A percentile compares a stretch with the other conserved stretches of the same genome.
phyloP scores from a whole-genome alignment of 164 flowering plant genomes.

The Vitis cinerea region DNA sequence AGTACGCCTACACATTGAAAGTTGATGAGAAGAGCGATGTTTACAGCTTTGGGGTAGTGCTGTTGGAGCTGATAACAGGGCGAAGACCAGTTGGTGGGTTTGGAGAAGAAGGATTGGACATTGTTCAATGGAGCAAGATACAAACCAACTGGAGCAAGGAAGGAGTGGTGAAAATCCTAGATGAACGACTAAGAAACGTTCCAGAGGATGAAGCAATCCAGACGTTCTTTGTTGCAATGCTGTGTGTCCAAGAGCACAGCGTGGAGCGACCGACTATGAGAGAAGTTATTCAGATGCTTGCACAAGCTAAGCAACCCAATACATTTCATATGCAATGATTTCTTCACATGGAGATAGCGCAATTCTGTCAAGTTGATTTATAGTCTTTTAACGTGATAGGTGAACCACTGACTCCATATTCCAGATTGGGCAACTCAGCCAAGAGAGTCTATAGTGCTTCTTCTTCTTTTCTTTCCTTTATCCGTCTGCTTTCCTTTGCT shows the following conservation, averaged over 20 bases:
- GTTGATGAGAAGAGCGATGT: slow-evolving; percentile 87
- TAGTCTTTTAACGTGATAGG: no score
- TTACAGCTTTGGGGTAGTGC: slow-evolving; percentile 79
- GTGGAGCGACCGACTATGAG: slow-evolving; percentile 81
- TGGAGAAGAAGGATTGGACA: slow-evolving; percentile 71
- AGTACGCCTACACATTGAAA: slow-evolving; percentile 76
- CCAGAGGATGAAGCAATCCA: slow-evolving; percentile 60
- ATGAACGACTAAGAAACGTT: slow-evolving; percentile 36
- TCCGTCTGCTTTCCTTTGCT: no score
- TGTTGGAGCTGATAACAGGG: slow-evolving; percentile 71
- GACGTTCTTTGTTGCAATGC: slow-evolving; percentile 61
- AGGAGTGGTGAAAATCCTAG: slow-evolving; percentile 52
- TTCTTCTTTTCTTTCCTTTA: no score
- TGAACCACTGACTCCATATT: no score
- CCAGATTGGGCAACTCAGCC: no score
- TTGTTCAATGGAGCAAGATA: slow-evolving; percentile 65
- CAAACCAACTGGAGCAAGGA: slow-evolving; percentile 49
- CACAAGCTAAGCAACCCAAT: slow-evolving; percentile 46
- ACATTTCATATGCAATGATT: slow-evolving; percentile 28
- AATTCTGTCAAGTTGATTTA: no score
- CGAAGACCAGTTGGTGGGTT: slow-evolving; percentile 69
- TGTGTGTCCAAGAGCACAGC: slow-evolving; percentile 62
- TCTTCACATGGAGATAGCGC: no score
- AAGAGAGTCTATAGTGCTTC: no score
- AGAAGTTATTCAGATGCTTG: slow-evolving; percentile 74